A percentile compares a stretch with the other conserved stretches of the same genome.
phyloP scores from a whole-genome alignment of 352 stramenopile genomes.

The Pythium grandisporangium region DNA sequence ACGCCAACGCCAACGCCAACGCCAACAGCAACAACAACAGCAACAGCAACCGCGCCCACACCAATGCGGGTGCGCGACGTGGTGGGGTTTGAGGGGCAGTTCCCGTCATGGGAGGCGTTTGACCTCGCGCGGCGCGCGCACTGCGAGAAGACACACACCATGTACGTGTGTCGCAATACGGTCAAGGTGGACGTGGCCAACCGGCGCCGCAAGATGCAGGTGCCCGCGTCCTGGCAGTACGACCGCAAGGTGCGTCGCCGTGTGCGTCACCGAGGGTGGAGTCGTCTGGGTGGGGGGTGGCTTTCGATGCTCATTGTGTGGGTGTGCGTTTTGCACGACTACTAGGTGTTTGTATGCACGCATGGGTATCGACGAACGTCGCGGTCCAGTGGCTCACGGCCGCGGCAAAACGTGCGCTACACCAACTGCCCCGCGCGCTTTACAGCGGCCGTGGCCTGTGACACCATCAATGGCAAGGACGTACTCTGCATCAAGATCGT shows the following conservation, averaged over 20 bases:
- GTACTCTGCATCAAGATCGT: constrained; percentile 58
- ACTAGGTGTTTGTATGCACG: constrained; percentile 67
- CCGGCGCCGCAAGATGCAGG: constrained; percentile 57
- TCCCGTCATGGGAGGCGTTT: constrained; percentile 72
- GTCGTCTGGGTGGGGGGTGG: neutral
- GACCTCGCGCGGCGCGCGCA: constrained; percentile 53
- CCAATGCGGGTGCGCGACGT: constrained; percentile 34
- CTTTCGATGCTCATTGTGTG: neutral
- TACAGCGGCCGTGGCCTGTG: constrained; percentile 47
- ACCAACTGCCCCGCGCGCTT: constrained; percentile 61
- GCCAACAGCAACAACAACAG: neutral
- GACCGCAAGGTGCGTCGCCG: constrained; percentile 39
- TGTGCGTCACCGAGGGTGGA: too few species aligned
- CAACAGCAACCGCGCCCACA: too few species aligned
- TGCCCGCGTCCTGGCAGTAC: constrained; percentile 51
- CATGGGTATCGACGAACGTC: constrained; percentile 64
- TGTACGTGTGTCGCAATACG: constrained; percentile 76
- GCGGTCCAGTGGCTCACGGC: constrained; percentile 46
- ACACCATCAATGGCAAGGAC: constrained; percentile 35
- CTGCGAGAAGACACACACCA: constrained; percentile 69
- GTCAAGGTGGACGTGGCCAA: constrained; percentile 68
- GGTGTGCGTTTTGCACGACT: neutral
- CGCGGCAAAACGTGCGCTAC: constrained; percentile 57
- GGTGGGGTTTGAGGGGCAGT: constrained; percentile 55
- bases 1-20: neutral